phyloP scores from a whole-genome alignment of 129 eudicot genomes.

The Flaveria robusta region DNA sequence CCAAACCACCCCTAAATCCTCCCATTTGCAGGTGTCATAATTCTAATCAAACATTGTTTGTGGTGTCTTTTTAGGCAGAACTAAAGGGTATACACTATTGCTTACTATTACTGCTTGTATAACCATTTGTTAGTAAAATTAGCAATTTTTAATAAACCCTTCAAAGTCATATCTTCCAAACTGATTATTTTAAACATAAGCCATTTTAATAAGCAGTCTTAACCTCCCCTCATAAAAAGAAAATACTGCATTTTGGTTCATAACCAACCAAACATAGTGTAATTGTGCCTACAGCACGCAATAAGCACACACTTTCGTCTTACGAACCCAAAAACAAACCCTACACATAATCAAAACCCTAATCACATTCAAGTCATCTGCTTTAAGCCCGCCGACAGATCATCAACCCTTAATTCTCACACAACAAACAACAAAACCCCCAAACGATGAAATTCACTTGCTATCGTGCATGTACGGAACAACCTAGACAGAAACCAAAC shows the following conservation, averaged over 20 bases:
- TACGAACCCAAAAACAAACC: not conserved
- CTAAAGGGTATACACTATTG: too few relatives aligned
- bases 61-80: too few relatives aligned
- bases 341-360: slow-evolving; percentile 11
- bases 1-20: slow-evolving; percentile 22
- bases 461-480: slow-evolving; percentile 1
- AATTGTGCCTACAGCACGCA: too few relatives aligned
- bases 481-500: not conserved
- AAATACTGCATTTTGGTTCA: not conserved
- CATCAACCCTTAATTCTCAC: not conserved
- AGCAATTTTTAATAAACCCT: not conserved
- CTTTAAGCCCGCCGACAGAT: slow-evolving; percentile 14
- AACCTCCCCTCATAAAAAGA: not conserved
- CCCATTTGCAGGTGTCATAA: not conserved
- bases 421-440: not conserved
- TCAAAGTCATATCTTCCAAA: not conserved
- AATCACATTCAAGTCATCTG: slow-evolving; percentile 13
- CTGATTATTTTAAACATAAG: not conserved
- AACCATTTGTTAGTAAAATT: not conserved
- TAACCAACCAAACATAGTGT: not conserved
- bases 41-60: too few relatives aligned
- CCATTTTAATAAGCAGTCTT: not conserved
- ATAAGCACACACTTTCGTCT: slow-evolving; percentile 1
- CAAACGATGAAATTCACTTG: not conserved
- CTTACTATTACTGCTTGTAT: not conserved